A percentile compares a stretch with the other conserved stretches of the same genome.
phyloP scores from a whole-genome alignment of 768 basidiomycete genomes.

The Tubosaeta sp. region DNA sequence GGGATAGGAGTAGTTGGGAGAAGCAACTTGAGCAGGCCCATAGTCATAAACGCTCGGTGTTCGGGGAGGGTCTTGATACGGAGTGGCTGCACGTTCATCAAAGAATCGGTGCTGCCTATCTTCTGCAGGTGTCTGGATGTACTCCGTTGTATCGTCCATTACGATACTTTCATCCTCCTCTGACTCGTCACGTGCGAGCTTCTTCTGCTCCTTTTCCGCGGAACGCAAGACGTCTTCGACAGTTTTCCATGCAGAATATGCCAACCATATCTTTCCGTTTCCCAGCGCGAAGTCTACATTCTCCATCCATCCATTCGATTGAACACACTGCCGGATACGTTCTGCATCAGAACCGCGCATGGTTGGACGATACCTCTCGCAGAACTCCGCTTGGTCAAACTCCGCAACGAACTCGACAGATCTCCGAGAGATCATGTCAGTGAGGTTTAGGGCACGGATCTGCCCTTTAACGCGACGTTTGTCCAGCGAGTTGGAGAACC shows the following conservation, averaged over 20 bases:
- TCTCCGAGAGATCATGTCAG: conserved; percentile 47
- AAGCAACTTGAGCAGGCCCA: conserved; percentile 16
- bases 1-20: conserved; percentile 27
- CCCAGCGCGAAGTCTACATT: conserved; percentile 54
- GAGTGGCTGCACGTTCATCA: conserved; percentile 27
- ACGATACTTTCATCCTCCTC: conserved; percentile 47
- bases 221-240: conserved; percentile 54
- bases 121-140: conserved; percentile 30
- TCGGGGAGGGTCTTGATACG: conserved; percentile 29
- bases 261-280: conserved; percentile 50
- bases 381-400: conserved; percentile 45
- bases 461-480: conserved; percentile 58
- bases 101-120: conserved; percentile 31
- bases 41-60: conserved; percentile 29
- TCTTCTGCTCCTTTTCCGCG: conserved; percentile 46
- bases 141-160: conserved; percentile 38
- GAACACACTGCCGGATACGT: conserved; percentile 47
- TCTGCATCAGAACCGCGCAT: conserved; percentile 45
- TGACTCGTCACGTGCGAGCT: conserved; percentile 35
- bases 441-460: conserved; percentile 48
- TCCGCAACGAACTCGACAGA: conserved; percentile 51
- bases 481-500: conserved; percentile 60
- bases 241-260: conserved; percentile 55
- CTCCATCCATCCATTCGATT: conserved; percentile 49
- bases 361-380: conserved; percentile 49